phyloP scores from a whole-genome alignment of 2,329 filamentous ascomycete genomes.

The Clarireedia sp. region DNA sequence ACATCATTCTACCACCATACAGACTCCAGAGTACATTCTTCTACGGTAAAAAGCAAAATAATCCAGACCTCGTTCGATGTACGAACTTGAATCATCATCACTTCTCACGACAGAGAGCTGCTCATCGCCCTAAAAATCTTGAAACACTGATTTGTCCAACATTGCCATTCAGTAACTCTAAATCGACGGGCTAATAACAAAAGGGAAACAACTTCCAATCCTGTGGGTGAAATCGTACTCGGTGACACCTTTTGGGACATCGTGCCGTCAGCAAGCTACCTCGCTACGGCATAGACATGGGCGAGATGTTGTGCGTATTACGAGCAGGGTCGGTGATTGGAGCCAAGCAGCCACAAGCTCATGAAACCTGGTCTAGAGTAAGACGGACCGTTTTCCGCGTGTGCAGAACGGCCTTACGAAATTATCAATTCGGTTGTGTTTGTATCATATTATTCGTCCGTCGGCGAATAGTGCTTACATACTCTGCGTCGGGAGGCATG shows the following conservation, averaged over 20 bases:
- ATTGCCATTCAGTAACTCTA: background rate
- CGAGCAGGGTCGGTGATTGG: background rate
- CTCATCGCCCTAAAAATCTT: background rate
- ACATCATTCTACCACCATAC: background rate
- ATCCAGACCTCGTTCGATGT: background rate
- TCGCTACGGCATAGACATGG: conserved; percentile 7
- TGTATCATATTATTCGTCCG: background rate
- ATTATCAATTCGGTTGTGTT: background rate
- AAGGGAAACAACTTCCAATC: background rate
- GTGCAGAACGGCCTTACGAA: conserved; percentile 4
- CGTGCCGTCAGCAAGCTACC: background rate
- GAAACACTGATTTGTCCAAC: background rate
- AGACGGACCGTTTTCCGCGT: conserved; percentile 13
- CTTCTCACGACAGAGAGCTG: background rate
- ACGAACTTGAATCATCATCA: background rate
- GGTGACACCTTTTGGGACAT: background rate
- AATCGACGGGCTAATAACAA: background rate
- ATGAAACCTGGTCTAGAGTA: conserved; percentile 1
- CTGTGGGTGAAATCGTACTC: background rate
- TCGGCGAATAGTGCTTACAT: conserved; percentile 1
- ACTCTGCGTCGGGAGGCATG: conserved; percentile 1
- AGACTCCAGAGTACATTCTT: no score
- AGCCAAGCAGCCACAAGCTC: background rate
- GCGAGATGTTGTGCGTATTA: conserved; percentile 6
- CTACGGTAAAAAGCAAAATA: no score